Conservation (phyloP, 768 basidiomycete genomes). For the Auriscalpium orientale region DNA sequence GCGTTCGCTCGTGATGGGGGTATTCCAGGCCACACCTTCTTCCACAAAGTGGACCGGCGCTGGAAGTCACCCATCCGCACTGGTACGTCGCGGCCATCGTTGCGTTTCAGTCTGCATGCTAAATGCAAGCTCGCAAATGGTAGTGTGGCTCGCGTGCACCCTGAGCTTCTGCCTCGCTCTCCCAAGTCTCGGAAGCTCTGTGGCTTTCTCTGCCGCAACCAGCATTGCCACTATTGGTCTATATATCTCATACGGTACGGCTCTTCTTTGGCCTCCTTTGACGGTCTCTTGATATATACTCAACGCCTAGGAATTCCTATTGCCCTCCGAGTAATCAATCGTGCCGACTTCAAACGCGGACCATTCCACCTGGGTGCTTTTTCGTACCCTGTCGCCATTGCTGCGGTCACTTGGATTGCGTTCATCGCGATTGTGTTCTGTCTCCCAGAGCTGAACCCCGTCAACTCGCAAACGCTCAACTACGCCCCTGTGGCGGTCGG, state of each 20-base stretch:
- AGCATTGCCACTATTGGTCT: constrained; percentile 68
- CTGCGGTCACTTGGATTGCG: constrained; percentile 57
- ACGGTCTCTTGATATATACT: background rate
- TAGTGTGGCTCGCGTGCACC: constrained; percentile 75
- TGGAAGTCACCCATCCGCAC: constrained; percentile 64
- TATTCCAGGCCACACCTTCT: constrained; percentile 59
- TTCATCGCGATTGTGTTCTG: constrained; percentile 73
- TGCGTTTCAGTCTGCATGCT: background rate
- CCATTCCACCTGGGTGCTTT: constrained; percentile 65
- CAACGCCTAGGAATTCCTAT: constrained; percentile 51
- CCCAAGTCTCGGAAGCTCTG: constrained; percentile 64
- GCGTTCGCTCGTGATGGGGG: constrained; percentile 73
- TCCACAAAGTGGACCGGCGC: constrained; percentile 51
- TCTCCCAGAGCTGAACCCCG: constrained; percentile 63
- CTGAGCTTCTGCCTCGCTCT: constrained; percentile 69
- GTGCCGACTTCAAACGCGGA: constrained; percentile 51
- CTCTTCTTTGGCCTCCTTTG: too few species aligned
- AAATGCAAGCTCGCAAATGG: background rate
- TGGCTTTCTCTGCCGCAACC: constrained; percentile 55
- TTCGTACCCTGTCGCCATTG: constrained; percentile 51
- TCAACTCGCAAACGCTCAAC: constrained; percentile 64
- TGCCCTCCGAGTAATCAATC: constrained; percentile 55
- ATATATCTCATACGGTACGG: constrained; percentile 64
- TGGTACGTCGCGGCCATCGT: constrained; percentile 29
- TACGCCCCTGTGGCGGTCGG: constrained; percentile 73